phyloP scores from a whole-genome alignment of 2,329 filamentous ascomycete species.

The Aciculosporium take region DNA sequence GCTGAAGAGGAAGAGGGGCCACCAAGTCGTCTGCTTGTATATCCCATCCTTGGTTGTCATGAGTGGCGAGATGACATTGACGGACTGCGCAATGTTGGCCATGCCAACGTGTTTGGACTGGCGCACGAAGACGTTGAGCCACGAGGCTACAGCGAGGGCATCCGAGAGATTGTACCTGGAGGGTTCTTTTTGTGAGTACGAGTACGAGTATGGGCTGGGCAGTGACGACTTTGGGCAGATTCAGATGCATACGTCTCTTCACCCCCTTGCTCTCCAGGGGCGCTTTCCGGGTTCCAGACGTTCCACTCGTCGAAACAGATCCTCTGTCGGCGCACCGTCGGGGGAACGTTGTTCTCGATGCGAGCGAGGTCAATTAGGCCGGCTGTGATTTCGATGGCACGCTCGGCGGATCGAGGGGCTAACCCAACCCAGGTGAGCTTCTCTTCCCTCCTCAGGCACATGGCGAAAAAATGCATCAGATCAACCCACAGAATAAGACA shows the following conservation, averaged over 20 bases:
- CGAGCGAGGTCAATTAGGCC: not conserved
- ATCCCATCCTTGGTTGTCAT: not conserved
- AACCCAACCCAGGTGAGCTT: not conserved
- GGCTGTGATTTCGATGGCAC: not conserved
- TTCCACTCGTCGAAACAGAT: constrained; percentile 2
- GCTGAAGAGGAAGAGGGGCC: not conserved
- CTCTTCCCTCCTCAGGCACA: not conserved
- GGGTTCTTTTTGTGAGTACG: not conserved
- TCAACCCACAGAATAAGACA: not conserved
- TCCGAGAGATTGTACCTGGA: not conserved
- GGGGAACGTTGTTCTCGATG: not conserved
- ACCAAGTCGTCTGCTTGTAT: not conserved
- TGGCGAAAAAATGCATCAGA: not conserved
- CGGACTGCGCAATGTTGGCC: not conserved
- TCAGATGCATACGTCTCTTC: not conserved
- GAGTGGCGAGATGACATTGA: not conserved
- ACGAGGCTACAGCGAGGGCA: not conserved
- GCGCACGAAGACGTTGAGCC: not conserved
- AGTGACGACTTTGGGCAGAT: not conserved
- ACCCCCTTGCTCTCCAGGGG: not conserved
- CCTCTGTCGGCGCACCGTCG: not conserved
- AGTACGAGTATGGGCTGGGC: not conserved
- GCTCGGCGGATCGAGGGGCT: not conserved
- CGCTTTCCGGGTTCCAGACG: not conserved
- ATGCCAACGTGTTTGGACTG: not conserved